Evolutionary conservation across 1,139 yeast species (phyloP).

Genomic region (Taphrina confusa): DNA sequence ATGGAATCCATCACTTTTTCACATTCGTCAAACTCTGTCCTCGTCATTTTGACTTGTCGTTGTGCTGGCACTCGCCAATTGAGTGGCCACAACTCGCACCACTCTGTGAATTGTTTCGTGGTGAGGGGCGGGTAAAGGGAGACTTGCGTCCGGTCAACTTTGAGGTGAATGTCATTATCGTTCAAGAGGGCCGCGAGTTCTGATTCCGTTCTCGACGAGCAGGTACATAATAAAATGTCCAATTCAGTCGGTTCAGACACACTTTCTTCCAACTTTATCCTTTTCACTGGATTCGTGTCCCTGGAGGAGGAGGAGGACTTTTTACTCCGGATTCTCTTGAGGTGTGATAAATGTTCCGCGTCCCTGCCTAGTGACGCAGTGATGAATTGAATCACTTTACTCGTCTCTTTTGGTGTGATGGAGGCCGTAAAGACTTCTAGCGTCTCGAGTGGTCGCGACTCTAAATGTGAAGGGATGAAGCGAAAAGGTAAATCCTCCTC

Average conservation of each 20-base stretch:
- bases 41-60: constrained; percentile 17
- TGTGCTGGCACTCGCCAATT: constrained; percentile 21
- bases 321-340: constrained; percentile 30
- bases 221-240: constrained; percentile 26
- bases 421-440: constrained; percentile 35
- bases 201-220: constrained; percentile 2
- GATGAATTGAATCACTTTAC: constrained; percentile 20
- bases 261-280: constrained; percentile 19
- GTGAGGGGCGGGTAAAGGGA: constrained; percentile 32
- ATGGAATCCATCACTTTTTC: constrained; percentile 24
- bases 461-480: constrained; percentile 34
- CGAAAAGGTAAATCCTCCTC: constrained; percentile 33
- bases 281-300: not conserved
- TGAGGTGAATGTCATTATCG: not conserved
- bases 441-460: constrained; percentile 33
- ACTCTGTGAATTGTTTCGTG: constrained; percentile 16
- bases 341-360: constrained; percentile 27
- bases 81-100: constrained; percentile 35
- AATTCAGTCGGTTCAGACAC: not conserved
- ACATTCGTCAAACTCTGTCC: constrained; percentile 13
- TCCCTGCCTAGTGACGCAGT: not conserved
- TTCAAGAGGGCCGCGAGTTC: constrained; percentile 13
- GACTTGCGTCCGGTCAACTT: constrained; percentile 1
- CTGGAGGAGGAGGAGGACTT: not conserved
- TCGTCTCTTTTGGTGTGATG: constrained; percentile 19